Evolutionary conservation across 2,329 filamentous ascomycete species (phyloP), one percentile per base, ranked within the genome.

Genomic region (Nemania serpens): DNA sequence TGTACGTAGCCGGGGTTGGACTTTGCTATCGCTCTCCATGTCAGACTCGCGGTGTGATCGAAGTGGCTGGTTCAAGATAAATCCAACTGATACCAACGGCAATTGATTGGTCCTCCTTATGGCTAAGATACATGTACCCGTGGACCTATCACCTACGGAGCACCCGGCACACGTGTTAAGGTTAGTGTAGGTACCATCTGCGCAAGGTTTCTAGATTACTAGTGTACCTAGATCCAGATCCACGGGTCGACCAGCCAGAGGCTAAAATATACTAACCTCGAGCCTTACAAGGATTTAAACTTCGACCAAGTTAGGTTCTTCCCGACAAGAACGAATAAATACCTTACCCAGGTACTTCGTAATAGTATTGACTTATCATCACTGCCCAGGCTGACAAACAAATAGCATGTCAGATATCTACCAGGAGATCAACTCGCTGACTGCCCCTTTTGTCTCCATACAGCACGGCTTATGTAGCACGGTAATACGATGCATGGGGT

Each of bases 11-110:
- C n/a, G 15, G 51, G 49, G 49, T 54, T 61, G 51, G 13, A 43
- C 37, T 59, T 50, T 62, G 59, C 46, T 62, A 59, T 59, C 59
- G 37, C 42, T 18, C 37, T 62, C 54, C 51, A 62, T 45, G 52
- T 59, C 52, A 62, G 56, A 59, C 46, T 45, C 56, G 60, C 56
- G 56, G 56, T 59, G 60, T 54, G 36, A 37, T 29, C 25, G 25
- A 29, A 7, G 25, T 29, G 25, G 15, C 36, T 39, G 36, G 11
- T 39, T 39, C 4, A 4, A 39, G 36, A 13, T 13, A 13, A 36
- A 36, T 36, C 34, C 12, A 6, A 36, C 34, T 12, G 34, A 36
- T 36, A 12, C 34, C 6, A 36, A 36, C 34, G 34, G 7, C 34
- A 7, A 36, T 36, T 12, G 6, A 36, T 12, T 12, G 6, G 12